These are phyloP conservation scores for Coemansia sp. DNA, from an alignment of 192 early-diverging fungal species.

Conservation along the genomic window DNA sequence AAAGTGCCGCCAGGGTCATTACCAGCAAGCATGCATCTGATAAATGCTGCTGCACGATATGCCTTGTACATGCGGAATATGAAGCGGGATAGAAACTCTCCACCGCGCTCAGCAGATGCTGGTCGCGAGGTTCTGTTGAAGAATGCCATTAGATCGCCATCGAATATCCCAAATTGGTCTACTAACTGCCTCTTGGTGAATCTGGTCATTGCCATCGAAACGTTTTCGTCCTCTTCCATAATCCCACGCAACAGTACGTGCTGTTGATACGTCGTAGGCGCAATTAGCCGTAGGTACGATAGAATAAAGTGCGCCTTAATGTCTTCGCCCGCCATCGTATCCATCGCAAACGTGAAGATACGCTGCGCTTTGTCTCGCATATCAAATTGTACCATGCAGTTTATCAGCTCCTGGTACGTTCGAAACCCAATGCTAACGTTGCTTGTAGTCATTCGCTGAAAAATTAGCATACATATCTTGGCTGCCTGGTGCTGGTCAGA, in stretches of 20 bases:
- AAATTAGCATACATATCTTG: conserved; percentile 34
- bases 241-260: conserved; percentile 20
- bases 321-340: conserved; percentile 12
- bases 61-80: conserved; percentile 22
- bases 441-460: conserved; percentile 35
- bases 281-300: conserved; percentile 26
- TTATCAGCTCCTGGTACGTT: conserved; percentile 47
- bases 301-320: conserved; percentile 28
- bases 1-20: conserved; percentile 35
- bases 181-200: conserved; percentile 21
- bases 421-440: conserved; percentile 15
- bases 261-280: conserved; percentile 26
- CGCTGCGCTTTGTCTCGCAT: conserved; percentile 43
- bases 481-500: conserved; percentile 30
- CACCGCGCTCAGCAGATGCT: conserved; percentile 12
- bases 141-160: conserved; percentile 38
- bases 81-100: conserved; percentile 20
- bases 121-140: conserved; percentile 10
- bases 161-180: conserved; percentile 41
- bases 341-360: conserved; percentile 45
- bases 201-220: conserved; percentile 9
- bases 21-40: conserved; percentile 32
- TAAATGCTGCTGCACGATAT: conserved; percentile 27
- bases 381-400: conserved; percentile 32
- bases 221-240: conserved; percentile 8